Conservation (phyloP, 2,329 filamentous ascomycete species). For the Furcasterigmium furcatum region DNA sequence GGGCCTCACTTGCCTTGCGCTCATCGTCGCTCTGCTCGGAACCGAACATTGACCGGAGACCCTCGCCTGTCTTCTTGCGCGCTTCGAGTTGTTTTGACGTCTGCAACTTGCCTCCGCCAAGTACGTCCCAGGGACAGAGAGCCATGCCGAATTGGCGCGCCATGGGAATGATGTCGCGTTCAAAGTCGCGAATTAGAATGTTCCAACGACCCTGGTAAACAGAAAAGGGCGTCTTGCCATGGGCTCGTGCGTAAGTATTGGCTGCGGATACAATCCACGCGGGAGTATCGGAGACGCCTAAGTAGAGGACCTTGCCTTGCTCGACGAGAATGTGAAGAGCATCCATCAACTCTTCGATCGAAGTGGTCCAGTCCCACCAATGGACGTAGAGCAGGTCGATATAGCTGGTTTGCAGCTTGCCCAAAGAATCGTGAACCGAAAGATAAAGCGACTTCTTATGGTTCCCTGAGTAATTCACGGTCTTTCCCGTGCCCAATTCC, state of each 20-base stretch:
- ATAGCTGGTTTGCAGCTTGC: slow-evolving; percentile 40
- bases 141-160: slow-evolving; percentile 42
- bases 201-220: slow-evolving; percentile 38
- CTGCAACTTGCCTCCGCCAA: slow-evolving; percentile 51
- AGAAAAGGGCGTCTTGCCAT: slow-evolving; percentile 30
- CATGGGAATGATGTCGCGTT: slow-evolving; percentile 42
- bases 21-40: slow-evolving; percentile 42
- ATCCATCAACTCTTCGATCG: slow-evolving; percentile 39
- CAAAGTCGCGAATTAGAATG: slow-evolving; percentile 27
- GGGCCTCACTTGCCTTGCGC: slow-evolving; percentile 47
- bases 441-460: slow-evolving; percentile 35
- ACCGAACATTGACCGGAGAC: slow-evolving; percentile 22
- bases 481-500: slow-evolving; percentile 30
- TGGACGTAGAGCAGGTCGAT: slow-evolving; percentile 43
- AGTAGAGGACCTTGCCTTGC: slow-evolving; percentile 37
- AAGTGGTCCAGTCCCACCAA: slow-evolving; percentile 40
- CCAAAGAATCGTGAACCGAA: slow-evolving; percentile 37
- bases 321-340: slow-evolving; percentile 35
- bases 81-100: slow-evolving; percentile 28
- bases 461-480: slow-evolving; percentile 41
- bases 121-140: slow-evolving; percentile 56
- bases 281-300: slow-evolving; percentile 34
- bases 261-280: slow-evolving; percentile 35
- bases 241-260: slow-evolving; percentile 32
- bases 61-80: slow-evolving; percentile 30